Evolutionary conservation across 2,329 filamentous ascomycete species (phyloP), one percentile per base, ranked within the genome.

Genomic region (Aspergillus latus): DNA sequence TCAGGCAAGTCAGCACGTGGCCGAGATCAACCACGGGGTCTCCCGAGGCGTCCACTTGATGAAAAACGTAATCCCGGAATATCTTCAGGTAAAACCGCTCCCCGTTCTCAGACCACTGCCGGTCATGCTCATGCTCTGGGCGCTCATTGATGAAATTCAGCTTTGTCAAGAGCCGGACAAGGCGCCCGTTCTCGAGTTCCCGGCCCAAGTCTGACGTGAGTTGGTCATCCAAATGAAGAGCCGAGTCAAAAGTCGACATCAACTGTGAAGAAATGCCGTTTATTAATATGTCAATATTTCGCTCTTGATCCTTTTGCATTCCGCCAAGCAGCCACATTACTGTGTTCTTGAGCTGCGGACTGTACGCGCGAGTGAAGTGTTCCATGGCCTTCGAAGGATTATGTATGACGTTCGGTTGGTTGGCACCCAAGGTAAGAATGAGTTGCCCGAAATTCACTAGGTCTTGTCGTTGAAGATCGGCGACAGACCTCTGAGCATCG

Each of bases 41-140:
- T 11, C 91, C 92, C 56, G 90, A 86, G 30, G 84, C 83, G 70
- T 97, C 92, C 10, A 97, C 92, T 68, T 96, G 92, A 72, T 99
- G 94, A 76, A 97, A 99, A 40, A 97, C 90, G 66, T 95, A 97
- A 74, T 99, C 94, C 49, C 94, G 85, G 79, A 97, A 97, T 7
- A 99, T 82, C 75, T 96, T 97, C 62, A 99, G 80, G 70, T 90
- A 89, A 72, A 96, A 97, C 29, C 92, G 85, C 66, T 96, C 91
- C 28, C 93, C 93, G 47, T 89, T 94, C 72, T 97, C 93, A 4
- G 91, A 90, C 93, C 94, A 99, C 48, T 84, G 80, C 0, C 82
- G 78, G 59, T 92, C 88, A 40, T 86, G 85, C 52, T 90, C 89
- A 59, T 89, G 88, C 68, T 97, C 93, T 1, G 88, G 90, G 9